Percentiles rank a stretch among this genome's conserved stretches.
Conservation (phyloP, 1,139 yeast species). For the Blastobotrys indianensis region DNA sequence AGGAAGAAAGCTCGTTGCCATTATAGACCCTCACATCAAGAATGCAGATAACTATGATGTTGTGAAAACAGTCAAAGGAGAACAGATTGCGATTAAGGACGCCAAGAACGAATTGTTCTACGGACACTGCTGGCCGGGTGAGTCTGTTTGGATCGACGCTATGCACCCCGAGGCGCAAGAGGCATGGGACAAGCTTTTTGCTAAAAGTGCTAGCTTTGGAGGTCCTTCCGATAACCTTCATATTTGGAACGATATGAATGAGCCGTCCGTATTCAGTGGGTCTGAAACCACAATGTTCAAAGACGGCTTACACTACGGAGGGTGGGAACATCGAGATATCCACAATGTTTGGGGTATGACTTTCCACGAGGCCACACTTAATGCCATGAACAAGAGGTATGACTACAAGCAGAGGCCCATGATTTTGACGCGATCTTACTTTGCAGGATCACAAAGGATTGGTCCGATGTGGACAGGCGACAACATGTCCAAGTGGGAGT, state of each 20-base stretch:
- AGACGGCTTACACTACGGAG: constrained; percentile 69
- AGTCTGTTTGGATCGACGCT: constrained; percentile 88
- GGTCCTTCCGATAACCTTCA: constrained; percentile 58
- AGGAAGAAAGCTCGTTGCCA: constrained; percentile 75
- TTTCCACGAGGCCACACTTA: constrained; percentile 72
- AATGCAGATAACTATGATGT: constrained; percentile 51
- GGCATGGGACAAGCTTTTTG: constrained; percentile 54
- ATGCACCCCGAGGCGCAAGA: constrained; percentile 55
- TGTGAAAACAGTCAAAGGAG: constrained; percentile 46
- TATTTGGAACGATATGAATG: constrained; percentile 98
- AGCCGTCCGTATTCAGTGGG: constrained; percentile 90
- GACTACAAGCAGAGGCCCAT: constrained; percentile 66
- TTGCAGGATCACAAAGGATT: constrained; percentile 84
- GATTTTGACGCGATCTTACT: constrained; percentile 79
- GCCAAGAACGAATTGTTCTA: constrained; percentile 49
- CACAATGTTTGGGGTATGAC: constrained; percentile 82
- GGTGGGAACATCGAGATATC: constrained; percentile 84
- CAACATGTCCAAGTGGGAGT: constrained; percentile 89
- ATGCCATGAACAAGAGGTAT: constrained; percentile 53
- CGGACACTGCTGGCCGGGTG: constrained; percentile 99
- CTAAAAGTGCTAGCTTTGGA: constrained; percentile 37
- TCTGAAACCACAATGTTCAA: constrained; percentile 90
- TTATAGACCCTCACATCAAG: constrained; percentile 90
- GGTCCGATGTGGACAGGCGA: constrained; percentile 99
- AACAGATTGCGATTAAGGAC: constrained; percentile 40